phyloP scores from a whole-genome alignment of 495 filamentous ascomycete genomes.

The Symbiotaphrina buchneri region DNA sequence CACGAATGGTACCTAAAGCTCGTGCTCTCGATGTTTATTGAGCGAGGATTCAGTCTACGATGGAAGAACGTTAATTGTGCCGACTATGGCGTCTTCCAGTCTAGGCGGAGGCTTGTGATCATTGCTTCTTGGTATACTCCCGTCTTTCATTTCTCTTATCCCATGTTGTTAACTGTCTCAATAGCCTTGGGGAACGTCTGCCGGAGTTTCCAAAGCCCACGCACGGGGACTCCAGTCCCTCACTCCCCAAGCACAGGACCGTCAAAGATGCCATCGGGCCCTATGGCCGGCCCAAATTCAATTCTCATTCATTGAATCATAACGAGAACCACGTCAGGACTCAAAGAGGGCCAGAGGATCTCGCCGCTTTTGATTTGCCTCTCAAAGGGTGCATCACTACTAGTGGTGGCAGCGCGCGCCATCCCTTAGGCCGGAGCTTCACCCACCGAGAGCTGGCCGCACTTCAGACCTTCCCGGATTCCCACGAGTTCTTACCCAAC shows the following conservation, averaged over 20 bases:
- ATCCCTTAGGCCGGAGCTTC: constrained; percentile 47
- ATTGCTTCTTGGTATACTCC: constrained; percentile 48
- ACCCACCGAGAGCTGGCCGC: constrained; percentile 53
- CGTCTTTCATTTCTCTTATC: neutral
- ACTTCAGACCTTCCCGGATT: constrained; percentile 50
- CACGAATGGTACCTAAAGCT: constrained; percentile 28
- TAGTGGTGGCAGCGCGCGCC: constrained; percentile 41
- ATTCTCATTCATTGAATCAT: constrained; percentile 18
- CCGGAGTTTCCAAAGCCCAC: constrained; percentile 47
- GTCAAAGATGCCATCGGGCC: constrained; percentile 25
- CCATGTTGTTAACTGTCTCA: neutral
- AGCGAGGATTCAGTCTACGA: constrained; percentile 44
- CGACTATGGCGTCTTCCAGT: constrained; percentile 38
- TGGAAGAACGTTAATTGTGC: constrained; percentile 28
- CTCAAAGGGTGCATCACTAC: constrained; percentile 48
- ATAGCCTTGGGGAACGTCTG: constrained; percentile 49
- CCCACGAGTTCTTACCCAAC: constrained; percentile 29
- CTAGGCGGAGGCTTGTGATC: constrained; percentile 42
- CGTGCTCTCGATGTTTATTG: constrained; percentile 40
- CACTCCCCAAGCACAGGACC: constrained; percentile 15
- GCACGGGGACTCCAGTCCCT: constrained; percentile 23
- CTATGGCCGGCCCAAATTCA: no score
- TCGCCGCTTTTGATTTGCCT: no score
- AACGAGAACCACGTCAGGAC: constrained; percentile 16
- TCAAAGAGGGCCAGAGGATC: constrained; percentile 7